phyloP scores from a whole-genome alignment of 2,329 filamentous ascomycete species.

The Hawksworthiomyces lignivorus region DNA sequence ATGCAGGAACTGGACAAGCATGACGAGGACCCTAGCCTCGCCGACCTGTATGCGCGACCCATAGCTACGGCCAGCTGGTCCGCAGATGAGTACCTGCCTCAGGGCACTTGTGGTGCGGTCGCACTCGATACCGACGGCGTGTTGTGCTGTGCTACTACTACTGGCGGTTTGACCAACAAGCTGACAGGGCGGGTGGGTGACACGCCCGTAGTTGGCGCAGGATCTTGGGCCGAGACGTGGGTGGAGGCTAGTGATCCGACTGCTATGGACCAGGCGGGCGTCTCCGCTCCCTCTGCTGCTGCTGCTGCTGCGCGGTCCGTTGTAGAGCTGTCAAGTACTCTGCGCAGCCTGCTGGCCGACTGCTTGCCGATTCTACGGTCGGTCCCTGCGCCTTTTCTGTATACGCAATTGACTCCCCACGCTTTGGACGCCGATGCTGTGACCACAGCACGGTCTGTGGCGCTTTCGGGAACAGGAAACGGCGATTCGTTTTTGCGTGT shows the following conservation, averaged over 20 bases:
- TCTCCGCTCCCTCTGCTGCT: background rate
- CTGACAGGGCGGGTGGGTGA: constrained; percentile 77
- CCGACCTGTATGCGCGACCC: no score
- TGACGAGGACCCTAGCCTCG: no score
- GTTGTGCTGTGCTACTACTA: constrained; percentile 59
- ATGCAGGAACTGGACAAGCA: no score
- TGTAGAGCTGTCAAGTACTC: constrained; percentile 32
- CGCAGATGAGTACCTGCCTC: constrained; percentile 52
- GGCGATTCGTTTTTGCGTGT: constrained; percentile 78
- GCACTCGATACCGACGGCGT: constrained; percentile 70
- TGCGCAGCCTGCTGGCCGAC: constrained; percentile 47
- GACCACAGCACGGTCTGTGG: constrained; percentile 39
- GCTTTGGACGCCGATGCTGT: background rate
- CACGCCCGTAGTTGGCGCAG: constrained; percentile 74
- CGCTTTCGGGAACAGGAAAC: constrained; percentile 74
- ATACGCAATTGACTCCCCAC: constrained; percentile 23
- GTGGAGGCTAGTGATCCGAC: constrained; percentile 36
- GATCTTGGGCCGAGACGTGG: constrained; percentile 90
- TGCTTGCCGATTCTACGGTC: constrained; percentile 45
- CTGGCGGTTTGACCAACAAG: constrained; percentile 83
- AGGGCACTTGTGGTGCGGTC: constrained; percentile 79
- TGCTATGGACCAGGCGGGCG: constrained; percentile 16
- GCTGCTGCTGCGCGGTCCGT: constrained; percentile 20
- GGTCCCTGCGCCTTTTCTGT: constrained; percentile 23
- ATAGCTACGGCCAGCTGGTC: constrained; percentile 27